Percentiles rank a stretch among this genome's conserved stretches.
These are phyloP conservation scores for Diaporthe batatas DNA, from an alignment of 2,329 filamentous ascomycete genomes.

Conservation along the genomic window DNA sequence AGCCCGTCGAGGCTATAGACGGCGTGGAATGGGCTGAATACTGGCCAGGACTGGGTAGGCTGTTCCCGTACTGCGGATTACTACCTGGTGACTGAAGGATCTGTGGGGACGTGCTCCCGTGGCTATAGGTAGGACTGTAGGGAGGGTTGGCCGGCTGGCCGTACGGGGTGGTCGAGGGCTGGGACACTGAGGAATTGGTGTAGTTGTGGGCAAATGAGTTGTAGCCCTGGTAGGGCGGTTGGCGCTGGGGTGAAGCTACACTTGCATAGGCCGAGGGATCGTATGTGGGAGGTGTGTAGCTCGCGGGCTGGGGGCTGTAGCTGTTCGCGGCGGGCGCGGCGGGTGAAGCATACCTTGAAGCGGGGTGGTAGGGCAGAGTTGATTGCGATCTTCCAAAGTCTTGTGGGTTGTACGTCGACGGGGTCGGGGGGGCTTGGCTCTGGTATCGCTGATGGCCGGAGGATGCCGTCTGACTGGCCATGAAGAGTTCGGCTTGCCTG, in stretches of 20 bases:
- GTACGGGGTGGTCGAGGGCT: conserved; percentile 52
- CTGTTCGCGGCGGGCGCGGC: conserved; percentile 46
- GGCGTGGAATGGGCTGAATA: conserved; percentile 49
- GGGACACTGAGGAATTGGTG: conserved; percentile 53
- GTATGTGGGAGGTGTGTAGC: conserved; percentile 67
- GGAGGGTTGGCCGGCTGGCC: conserved; percentile 55
- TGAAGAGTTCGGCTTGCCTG: conserved; percentile 73
- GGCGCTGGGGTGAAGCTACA: conserved; percentile 62
- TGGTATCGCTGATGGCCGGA: conserved; percentile 67
- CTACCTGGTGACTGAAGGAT: conserved; percentile 36
- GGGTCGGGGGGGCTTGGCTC: conserved; percentile 59
- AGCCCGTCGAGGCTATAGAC: conserved; percentile 42
- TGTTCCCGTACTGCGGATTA: conserved; percentile 55
- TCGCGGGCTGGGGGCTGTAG: conserved; percentile 56
- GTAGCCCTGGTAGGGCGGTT: conserved; percentile 64
- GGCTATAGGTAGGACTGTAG: conserved; percentile 45
- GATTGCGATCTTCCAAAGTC: conserved; percentile 70
- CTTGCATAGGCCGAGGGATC: conserved; percentile 72
- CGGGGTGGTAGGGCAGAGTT: conserved; percentile 63
- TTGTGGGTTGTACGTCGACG: conserved; percentile 78
- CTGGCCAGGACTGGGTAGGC: conserved; percentile 53
- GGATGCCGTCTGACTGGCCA: conserved; percentile 63
- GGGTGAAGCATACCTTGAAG: conserved; percentile 55
- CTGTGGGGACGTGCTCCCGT: conserved; percentile 38
- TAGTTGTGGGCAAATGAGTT: conserved; percentile 60